Evolutionary conservation across 176 grass and related monocot genomes (phyloP).

Genomic region (Avena eriantha): DNA sequence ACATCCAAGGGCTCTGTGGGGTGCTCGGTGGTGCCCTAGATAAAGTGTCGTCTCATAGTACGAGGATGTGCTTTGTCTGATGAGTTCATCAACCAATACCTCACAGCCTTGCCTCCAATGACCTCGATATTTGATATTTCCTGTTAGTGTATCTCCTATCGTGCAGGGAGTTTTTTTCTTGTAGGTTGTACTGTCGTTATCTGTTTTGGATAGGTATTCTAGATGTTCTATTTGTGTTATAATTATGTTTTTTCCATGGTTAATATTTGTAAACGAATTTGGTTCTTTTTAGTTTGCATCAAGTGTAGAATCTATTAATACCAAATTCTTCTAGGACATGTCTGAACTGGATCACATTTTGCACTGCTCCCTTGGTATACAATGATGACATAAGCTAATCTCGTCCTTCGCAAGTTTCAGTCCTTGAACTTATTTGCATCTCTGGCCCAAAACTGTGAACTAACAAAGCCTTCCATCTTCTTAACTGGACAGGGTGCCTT

Average conservation of each 20-base stretch:
- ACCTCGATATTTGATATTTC: conserved; percentile 41
- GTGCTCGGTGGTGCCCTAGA: no score
- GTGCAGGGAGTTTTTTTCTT: not conserved
- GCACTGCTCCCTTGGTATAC: not conserved
- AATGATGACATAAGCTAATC: not conserved
- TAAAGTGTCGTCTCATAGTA: no score
- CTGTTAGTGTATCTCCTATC: not conserved
- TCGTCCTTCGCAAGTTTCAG: no score
- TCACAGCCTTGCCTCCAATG: conserved; percentile 85
- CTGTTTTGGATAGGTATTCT: no score
- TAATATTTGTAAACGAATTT: no score
- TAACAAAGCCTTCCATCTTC: not conserved
- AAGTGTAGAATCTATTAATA: not conserved
- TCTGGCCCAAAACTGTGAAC: not conserved
- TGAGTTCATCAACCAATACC: conserved; percentile 42
- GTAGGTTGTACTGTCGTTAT: no score
- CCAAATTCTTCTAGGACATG: not conserved
- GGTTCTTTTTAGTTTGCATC: not conserved
- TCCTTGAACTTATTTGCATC: not conserved
- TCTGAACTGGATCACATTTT: not conserved
- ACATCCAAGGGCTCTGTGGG: no score
- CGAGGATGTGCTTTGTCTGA: conserved; percentile 57
- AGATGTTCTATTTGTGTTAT: no score
- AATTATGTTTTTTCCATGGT: no score
- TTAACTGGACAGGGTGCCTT: not conserved